A percentile compares a stretch with the other conserved stretches of the same genome.
These are phyloP conservation scores for Cyclocybe cylindracea DNA, from an alignment of 768 basidiomycete genomes.

Conservation along the genomic window DNA sequence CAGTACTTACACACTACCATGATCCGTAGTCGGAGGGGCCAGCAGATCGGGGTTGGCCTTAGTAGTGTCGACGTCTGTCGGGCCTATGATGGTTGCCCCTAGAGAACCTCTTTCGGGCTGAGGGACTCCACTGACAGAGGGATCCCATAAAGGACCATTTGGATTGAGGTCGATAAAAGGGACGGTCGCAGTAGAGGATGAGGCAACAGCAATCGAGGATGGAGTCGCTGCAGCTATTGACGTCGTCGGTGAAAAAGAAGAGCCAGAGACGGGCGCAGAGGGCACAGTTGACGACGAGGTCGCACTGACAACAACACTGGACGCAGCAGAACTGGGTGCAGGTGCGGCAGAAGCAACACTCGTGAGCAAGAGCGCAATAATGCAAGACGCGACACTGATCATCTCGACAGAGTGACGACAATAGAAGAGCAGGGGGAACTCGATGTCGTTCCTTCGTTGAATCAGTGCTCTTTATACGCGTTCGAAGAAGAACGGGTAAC, in stretches of 20 bases:
- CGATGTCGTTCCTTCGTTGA: too few relatives aligned
- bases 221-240: constrained; percentile 12
- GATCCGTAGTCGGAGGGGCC: constrained; percentile 64
- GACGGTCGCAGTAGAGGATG: constrained; percentile 42
- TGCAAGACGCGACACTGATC: constrained; percentile 21
- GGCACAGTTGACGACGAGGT: constrained; percentile 18
- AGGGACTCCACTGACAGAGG: constrained; percentile 32
- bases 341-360: constrained; percentile 26
- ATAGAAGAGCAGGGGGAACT: too few relatives aligned
- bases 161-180: constrained; percentile 22
- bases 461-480: too few relatives aligned
- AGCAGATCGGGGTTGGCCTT: constrained; percentile 55
- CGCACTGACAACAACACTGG: constrained; percentile 15
- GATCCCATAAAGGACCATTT: constrained; percentile 22
- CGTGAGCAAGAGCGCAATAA: constrained; percentile 31
- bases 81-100: constrained; percentile 54
- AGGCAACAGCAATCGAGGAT: constrained; percentile 19
- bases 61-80: constrained; percentile 52
- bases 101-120: constrained; percentile 46
- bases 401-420: too few relatives aligned
- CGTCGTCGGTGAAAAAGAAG: constrained; percentile 5
- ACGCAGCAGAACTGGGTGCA: constrained; percentile 18
- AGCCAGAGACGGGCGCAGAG: constrained; percentile 17
- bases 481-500: too few relatives aligned
- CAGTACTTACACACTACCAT: constrained; percentile 42